These are phyloP conservation scores for Fomes fomentarius DNA, from an alignment of 1,284 basidiomycete species.

Conservation along the genomic window DNA sequence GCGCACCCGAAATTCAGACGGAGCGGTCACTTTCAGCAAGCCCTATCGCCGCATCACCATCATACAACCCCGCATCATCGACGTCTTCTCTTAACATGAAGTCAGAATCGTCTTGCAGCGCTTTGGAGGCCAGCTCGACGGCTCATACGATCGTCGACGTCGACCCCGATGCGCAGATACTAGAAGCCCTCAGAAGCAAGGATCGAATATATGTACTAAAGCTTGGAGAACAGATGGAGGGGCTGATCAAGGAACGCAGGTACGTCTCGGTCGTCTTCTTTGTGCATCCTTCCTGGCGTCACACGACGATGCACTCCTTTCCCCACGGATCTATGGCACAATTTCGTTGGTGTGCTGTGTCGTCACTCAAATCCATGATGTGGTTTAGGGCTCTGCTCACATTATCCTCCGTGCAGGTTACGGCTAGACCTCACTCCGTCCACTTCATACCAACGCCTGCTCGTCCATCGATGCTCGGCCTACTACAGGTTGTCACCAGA, in stretches of 20 bases:
- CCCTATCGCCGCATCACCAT: conserved; percentile 27
- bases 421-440: conserved; percentile 66
- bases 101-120: conserved; percentile 22
- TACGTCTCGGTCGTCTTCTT: conserved; percentile 39
- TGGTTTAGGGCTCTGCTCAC: conserved; percentile 3
- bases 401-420: conserved; percentile 41
- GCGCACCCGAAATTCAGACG: conserved; percentile 27
- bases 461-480: conserved; percentile 80
- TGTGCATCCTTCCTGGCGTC: conserved; percentile 10
- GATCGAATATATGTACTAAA: conserved; percentile 84
- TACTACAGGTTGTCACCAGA: conserved; percentile 76
- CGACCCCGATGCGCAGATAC: conserved; percentile 74
- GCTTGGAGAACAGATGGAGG: conserved; percentile 81
- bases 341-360: neutral
- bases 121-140: conserved; percentile 14
- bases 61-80: conserved; percentile 25
- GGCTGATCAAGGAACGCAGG: conserved; percentile 72
- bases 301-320: conserved; percentile 8
- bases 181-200: conserved; percentile 84
- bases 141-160: conserved; percentile 21
- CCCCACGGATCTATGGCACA: conserved; percentile 11
- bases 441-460: conserved; percentile 79
- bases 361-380: neutral
- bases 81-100: conserved; percentile 24
- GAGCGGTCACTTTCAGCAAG: conserved; percentile 23